Evolutionary conservation across 805 yeast species (phyloP), one percentile per base, ranked within the genome.

Genomic region (Saturnispora saitoi): DNA sequence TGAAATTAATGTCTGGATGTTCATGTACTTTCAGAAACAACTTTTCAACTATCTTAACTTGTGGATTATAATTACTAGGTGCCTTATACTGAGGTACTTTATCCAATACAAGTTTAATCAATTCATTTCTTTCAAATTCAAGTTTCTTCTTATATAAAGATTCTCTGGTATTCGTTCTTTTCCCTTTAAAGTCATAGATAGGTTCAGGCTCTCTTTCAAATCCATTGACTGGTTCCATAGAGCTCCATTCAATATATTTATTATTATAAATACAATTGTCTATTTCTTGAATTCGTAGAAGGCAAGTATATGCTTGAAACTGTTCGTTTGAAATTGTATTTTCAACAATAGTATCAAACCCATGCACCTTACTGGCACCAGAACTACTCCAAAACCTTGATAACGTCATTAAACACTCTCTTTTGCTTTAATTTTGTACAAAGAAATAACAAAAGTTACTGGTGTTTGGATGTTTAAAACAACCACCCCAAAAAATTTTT

Each of bases 1-100:
- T 86, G 61, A 91, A 91, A 66, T 93, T 93, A 56, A 93, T 83
- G 45, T 84, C 91, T 0, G 98, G 97, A 67, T 88, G 83, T 51
- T 87, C 91, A 36, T 80, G 76, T 3, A 79, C 86, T 1, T 98
- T 98, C 12, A 93, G 76, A 62, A 78, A 90, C 45, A 87, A 73
- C 67, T 90, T 93, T 57, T 90, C 96, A 42, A 75, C 73, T 5
- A 88, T 80, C 56, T 78, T 81, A 2, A 67, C 62, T 50, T 81
- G 71, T 6, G 54, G 51, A 53, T 73, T 69, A 64, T 86, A 91
- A 61, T 83, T 90, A 24, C 70, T 70, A 0, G 99, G 99, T 1
- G 96, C 86, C 29, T 70, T 74, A 63, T 77, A 93, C 56, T 79
- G 76, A 3, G 96, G 95, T 22, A 93, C 78, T 34, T 76, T 67